Evolutionary conservation across 805 yeast species (phyloP), one percentile per base, ranked within the genome.

Genomic region (Komagataella pseudopastoris): DNA sequence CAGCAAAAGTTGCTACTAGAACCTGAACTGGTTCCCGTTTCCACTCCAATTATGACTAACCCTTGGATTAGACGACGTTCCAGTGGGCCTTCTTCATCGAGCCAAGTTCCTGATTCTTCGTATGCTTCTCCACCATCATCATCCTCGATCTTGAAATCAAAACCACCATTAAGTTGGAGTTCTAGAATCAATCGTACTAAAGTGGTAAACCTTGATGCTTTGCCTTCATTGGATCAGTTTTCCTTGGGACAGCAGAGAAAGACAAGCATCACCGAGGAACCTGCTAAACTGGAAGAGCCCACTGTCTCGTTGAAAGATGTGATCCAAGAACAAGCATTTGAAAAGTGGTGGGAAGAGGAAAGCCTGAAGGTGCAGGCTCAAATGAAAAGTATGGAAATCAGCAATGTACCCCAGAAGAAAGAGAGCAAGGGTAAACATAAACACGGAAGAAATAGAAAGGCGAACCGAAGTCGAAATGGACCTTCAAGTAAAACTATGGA

Each of bases 281-380:
- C 57, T 1, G 65, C 63, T 49, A 58, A 57, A 30, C 60, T 59
- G 52, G 66, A 68, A 49, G 54, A 55, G 1, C 64, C 64, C 24
- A 56, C 64, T 10, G 71, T 71, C 51, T 71, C 86, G 1, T 63
- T 86, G 46, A 81, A 77, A 48, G 96, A 89, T 53, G 76, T 85
- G 48, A 83, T 82, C 60, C 83, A 82, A 56, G 96, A 89, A 56
- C 87, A 86, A 59, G 88, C 83, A 60, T 89, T 89, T 69, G 89
- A 83, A 24, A 75, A 69, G 54, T 89, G 96, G 96, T 89, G 95
- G 90, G 84, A 78, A 44, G 80, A 78, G 56, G 96, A 89, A 60
- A 74, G 88, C 51, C 71, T 71, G n/a, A 71, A 75, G 50, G 84
- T 83, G 6, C 91, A 84, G 60, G 60, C 59, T 23, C 68, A 68